These are phyloP conservation scores for Globisporangium camurandrum DNA, from an alignment of 352 stramenopile genomes.

Conservation along the genomic window DNA sequence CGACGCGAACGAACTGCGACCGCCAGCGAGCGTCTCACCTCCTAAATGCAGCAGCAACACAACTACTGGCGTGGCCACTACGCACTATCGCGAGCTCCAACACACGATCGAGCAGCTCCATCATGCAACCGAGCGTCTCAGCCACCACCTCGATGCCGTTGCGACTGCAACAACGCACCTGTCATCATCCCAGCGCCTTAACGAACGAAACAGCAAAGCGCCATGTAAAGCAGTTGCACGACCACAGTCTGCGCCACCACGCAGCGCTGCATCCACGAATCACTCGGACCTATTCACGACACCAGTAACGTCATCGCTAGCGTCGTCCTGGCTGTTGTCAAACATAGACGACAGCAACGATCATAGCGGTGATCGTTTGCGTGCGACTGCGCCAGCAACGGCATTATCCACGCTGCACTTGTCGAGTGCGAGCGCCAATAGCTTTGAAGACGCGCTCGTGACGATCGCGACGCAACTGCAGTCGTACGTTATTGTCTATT, in stretches of 20 bases:
- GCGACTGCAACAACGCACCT: background rate
- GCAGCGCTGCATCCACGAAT: background rate
- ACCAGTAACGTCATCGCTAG: background rate
- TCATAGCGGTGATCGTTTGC: no score
- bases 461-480: slow-evolving; percentile 36
- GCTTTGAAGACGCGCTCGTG: slow-evolving; percentile 40
- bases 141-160: slow-evolving; percentile 26
- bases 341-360: no score
- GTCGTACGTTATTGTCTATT: slow-evolving; percentile 24
- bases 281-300: background rate
- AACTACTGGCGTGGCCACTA: no score
- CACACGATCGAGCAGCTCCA: slow-evolving; percentile 33
- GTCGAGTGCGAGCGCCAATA: slow-evolving; percentile 12
- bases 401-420: slow-evolving; percentile 5
- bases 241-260: no score
- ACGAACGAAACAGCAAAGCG: no score
- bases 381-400: background rate
- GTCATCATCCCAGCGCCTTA: slow-evolving; percentile 1
- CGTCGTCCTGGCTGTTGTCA: slow-evolving; percentile 1
- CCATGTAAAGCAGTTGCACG: no score
- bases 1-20: no score
- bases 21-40: no score
- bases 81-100: no score
- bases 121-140: slow-evolving; percentile 35
- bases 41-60: no score